These are phyloP conservation scores for Vachellia pachyceras DNA, from an alignment of 306 rosid genomes.

Conservation along the genomic window DNA sequence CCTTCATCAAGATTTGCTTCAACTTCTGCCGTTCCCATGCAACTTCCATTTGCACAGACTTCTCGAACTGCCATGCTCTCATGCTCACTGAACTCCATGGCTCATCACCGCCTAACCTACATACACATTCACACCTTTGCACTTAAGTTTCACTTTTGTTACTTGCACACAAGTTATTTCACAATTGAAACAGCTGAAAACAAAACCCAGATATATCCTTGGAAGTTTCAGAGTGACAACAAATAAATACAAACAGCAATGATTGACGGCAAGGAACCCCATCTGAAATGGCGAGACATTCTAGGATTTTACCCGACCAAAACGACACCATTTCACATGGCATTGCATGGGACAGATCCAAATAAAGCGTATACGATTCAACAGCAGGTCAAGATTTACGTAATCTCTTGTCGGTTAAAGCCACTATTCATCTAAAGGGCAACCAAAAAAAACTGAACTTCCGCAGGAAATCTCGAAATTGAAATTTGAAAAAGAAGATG, in stretches of 20 bases:
- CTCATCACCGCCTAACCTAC: conserved; percentile 29
- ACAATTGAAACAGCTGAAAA: conserved; percentile 21
- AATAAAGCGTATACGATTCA: conserved; percentile 16
- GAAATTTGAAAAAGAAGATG: not conserved
- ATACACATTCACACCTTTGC: conserved; percentile 28
- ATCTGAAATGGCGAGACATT: not conserved
- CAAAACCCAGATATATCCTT: conserved; percentile 3
- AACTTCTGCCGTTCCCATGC: conserved; percentile 59
- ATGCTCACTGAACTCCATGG: conserved; percentile 57
- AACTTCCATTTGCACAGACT: conserved; percentile 57
- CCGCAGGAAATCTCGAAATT: conserved; percentile 30
- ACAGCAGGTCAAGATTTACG: not conserved
- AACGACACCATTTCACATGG: conserved; percentile 27
- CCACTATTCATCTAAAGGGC: conserved; percentile 20
- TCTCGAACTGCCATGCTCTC: conserved; percentile 49
- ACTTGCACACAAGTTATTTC: conserved; percentile 17
- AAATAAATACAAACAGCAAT: conserved; percentile 1
- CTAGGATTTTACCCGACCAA: not conserved
- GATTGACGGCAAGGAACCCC: not conserved
- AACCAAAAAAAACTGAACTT: conserved; percentile 39
- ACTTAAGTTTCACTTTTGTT: conserved; percentile 43
- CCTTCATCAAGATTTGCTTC: conserved; percentile 77
- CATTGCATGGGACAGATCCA: conserved; percentile 30
- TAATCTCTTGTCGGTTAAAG: not conserved
- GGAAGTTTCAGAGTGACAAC: conserved; percentile 17